A percentile compares a stretch with the other conserved stretches of the same genome.
phyloP scores from a whole-genome alignment of 495 filamentous ascomycete species.

The Monascus purpureus region DNA sequence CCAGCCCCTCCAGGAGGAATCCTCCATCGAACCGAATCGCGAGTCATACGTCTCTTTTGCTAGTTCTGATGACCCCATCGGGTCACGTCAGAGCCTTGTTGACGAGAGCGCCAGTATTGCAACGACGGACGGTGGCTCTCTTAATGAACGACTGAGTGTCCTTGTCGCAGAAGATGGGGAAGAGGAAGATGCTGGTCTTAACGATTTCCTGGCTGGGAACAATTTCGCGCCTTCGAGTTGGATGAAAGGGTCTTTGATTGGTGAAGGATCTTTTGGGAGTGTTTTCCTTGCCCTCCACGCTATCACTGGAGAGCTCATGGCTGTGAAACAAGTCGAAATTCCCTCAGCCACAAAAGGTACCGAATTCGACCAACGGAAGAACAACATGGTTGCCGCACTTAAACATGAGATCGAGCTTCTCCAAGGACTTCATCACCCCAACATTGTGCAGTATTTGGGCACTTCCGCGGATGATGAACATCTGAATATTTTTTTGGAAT shows the following conservation, averaged over 20 bases:
- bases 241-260: conserved; percentile 98
- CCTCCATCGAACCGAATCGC: conserved; percentile 73
- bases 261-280: conserved; percentile 91
- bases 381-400: conserved; percentile 91
- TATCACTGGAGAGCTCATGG: conserved; percentile 93
- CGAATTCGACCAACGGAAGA: conserved; percentile 77
- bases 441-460: conserved; percentile 96
- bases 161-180: conserved; percentile 67
- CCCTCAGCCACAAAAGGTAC: conserved; percentile 67
- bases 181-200: conserved; percentile 65
- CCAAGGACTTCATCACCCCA: conserved; percentile 85
- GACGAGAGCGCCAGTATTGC: conserved; percentile 66
- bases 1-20: conserved; percentile 84
- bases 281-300: conserved; percentile 96
- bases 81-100: conserved; percentile 56
- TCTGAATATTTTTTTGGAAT: conserved; percentile 99
- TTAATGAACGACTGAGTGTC: conserved; percentile 53
- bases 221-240: conserved; percentile 92
- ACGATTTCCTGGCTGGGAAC: conserved; percentile 77
- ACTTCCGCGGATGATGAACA: conserved; percentile 81
- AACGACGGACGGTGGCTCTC: conserved; percentile 46
- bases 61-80: conserved; percentile 70
- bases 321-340: conserved; percentile 96
- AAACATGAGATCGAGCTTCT: conserved; percentile 93
- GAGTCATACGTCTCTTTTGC: conserved; percentile 97